phyloP scores from a whole-genome alignment of 805 yeast genomes.

The Alloascoidea hylecoeti region DNA sequence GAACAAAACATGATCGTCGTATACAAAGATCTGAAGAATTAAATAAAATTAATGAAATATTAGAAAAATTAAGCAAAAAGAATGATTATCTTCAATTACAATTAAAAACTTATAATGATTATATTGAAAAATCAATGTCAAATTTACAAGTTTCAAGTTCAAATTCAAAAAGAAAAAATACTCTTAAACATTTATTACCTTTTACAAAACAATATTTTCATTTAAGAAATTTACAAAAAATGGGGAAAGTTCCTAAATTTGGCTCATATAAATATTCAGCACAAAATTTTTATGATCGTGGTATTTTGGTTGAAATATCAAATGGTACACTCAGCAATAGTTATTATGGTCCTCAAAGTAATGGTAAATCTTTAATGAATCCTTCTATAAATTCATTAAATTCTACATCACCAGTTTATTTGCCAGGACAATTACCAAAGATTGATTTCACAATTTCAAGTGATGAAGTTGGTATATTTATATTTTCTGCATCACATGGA shows the following conservation, averaged over 20 bases:
- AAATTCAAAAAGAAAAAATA: background rate
- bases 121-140: conserved; percentile 35
- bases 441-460: conserved; percentile 65
- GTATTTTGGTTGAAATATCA: conserved; percentile 44
- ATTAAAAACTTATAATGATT: conserved; percentile 25
- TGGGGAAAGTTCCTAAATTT: conserved; percentile 46
- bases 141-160: conserved; percentile 25
- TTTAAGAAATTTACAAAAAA: conserved; percentile 51
- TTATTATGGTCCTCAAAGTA: background rate
- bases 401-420: conserved; percentile 22
- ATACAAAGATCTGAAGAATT: conserved; percentile 31
- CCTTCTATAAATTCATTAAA: conserved; percentile 5
- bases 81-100: conserved; percentile 26
- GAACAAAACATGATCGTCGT: conserved; percentile 37
- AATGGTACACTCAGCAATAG: conserved; percentile 22
- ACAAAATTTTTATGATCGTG: conserved; percentile 60
- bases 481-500: conserved; percentile 64
- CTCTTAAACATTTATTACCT: conserved; percentile 17
- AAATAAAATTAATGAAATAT: conserved; percentile 26
- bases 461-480: conserved; percentile 57
- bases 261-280: conserved; percentile 72
- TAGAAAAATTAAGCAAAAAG: conserved; percentile 29
- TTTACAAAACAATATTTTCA: conserved; percentile 70
- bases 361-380: conserved; percentile 4
- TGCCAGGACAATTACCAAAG: conserved; percentile 38